phyloP scores from a whole-genome alignment of 495 filamentous ascomycete genomes.

The Venustampulla echinocandica region DNA sequence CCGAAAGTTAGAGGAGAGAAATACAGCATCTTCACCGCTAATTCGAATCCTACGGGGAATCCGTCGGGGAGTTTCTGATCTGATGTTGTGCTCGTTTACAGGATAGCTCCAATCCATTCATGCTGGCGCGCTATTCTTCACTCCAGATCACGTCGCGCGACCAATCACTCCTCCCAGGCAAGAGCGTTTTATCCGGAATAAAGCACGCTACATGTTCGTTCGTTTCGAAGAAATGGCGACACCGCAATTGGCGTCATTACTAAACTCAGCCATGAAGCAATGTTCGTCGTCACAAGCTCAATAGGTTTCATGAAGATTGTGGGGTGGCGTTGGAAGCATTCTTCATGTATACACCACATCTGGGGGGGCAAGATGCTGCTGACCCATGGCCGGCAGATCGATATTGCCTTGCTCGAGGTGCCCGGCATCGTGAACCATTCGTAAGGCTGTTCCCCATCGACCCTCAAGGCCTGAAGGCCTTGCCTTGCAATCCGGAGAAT shows the following conservation, averaged over 20 bases:
- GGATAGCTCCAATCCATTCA: constrained; percentile 1
- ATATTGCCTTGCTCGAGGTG: constrained; percentile 15
- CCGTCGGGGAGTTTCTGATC: too few relatives aligned
- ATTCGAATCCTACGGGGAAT: too few relatives aligned
- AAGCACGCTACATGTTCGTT: constrained; percentile 4
- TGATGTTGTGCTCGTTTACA: constrained; percentile 8
- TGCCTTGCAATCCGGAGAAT: constrained; percentile 16
- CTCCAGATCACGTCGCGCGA: background rate
- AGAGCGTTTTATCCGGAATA: constrained; percentile 17
- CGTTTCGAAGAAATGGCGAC: constrained; percentile 4
- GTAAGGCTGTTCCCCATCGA: constrained; percentile 9
- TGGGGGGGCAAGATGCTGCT: constrained; percentile 4
- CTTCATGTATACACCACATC: constrained; percentile 9
- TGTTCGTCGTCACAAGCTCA: background rate
- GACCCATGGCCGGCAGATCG: constrained; percentile 22
- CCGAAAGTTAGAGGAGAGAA: too few relatives aligned
- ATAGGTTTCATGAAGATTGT: constrained; percentile 1
- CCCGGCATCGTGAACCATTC: constrained; percentile 18
- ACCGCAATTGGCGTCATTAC: constrained; percentile 5
- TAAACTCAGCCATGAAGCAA: background rate
- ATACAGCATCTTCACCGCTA: too few relatives aligned
- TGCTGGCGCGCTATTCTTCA: constrained; percentile 1
- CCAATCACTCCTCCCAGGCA: constrained; percentile 14
- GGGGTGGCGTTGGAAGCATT: constrained; percentile 14
- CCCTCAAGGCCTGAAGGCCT: constrained; percentile 12